Evolutionary conservation across 139 green algal species (phyloP).

Genomic region (Tetradesmus obliquus): DNA sequence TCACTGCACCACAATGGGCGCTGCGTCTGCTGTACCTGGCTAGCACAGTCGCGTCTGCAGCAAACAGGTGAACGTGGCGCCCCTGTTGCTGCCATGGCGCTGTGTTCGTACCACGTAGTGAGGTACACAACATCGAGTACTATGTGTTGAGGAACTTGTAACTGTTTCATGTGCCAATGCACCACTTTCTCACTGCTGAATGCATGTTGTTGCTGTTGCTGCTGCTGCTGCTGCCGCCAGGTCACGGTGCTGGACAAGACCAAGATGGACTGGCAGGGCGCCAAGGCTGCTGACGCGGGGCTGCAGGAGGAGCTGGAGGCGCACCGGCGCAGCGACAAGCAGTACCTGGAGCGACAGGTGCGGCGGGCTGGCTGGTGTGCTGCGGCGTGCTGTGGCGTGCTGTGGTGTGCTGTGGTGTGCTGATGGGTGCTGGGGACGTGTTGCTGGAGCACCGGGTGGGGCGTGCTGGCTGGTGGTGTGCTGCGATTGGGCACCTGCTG

Average conservation of each 20-base stretch:
- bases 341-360: slow-evolving; percentile 84
- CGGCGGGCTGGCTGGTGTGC: neutral
- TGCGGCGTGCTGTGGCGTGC: neutral
- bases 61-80: no score
- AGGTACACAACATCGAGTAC: no score
- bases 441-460: neutral
- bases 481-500: neutral
- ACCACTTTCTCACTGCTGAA: neutral
- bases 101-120: no score
- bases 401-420: neutral
- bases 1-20: no score
- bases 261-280: slow-evolving; percentile 85
- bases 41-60: no score
- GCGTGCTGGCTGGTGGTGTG: neutral
- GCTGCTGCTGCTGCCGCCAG: slow-evolving; percentile 53
- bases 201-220: neutral
- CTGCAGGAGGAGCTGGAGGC: slow-evolving; percentile 89
- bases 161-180: neutral
- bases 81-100: no score
- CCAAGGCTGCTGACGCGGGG: slow-evolving; percentile 74
- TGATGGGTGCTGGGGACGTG: neutral
- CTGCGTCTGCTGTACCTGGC: no score
- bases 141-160: neutral
- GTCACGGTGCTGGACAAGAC: slow-evolving; percentile 92
- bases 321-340: slow-evolving; percentile 78